Evolutionary conservation across 805 yeast genomes (phyloP), one percentile per base, ranked within the genome.

Genomic region (Saccharomycopsis babjevae): DNA sequence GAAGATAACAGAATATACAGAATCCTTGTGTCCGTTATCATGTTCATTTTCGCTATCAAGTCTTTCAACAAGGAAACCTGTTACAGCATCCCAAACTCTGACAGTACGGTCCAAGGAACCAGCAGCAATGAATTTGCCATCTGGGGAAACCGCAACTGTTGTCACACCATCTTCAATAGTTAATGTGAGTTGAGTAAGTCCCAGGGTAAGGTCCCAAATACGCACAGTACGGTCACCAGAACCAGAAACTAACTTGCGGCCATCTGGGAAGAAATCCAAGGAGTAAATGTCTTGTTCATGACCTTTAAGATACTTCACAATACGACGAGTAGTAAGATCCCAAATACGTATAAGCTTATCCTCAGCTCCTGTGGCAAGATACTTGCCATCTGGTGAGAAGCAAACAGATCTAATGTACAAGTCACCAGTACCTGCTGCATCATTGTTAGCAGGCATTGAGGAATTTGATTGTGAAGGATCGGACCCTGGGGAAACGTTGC

Each of bases 281-380:
- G 97, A 92, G 75, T 94, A 93, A 67, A 93, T 92, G 74, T 94
- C 99, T 77, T 93, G 99, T 74, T 92, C 97, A 72, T 93, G 98
- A 59, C 99, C 99, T 65, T 86, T 81, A 72, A 93, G 79, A 67
- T 89, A 87, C 75, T 88, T 87, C 66, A 91, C 89, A 69, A 92
- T 88, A 70, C 92, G 84, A 73, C 88, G 82, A 38, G 93, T 83
- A 57, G 88, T 81, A 72, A 94, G 83, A 72, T 93, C 97, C 99
- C 99, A 93, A 69, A 93, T 91, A 73, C 98, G 84, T 67, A 94
- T 93, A 66, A 88, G 81, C 73, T 87, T 87, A 73, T 88, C 96
- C 73, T 88, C 96, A 52, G 94, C 93, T 71, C 96, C 87, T 13
- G 87, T 83, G 39, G 87, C 87, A 66, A 83, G 77, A 66, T 78